Evolutionary conservation across 2,329 filamentous ascomycete species (phyloP), one percentile per base, ranked within the genome.

Genomic region (Leptographium flavum): DNA sequence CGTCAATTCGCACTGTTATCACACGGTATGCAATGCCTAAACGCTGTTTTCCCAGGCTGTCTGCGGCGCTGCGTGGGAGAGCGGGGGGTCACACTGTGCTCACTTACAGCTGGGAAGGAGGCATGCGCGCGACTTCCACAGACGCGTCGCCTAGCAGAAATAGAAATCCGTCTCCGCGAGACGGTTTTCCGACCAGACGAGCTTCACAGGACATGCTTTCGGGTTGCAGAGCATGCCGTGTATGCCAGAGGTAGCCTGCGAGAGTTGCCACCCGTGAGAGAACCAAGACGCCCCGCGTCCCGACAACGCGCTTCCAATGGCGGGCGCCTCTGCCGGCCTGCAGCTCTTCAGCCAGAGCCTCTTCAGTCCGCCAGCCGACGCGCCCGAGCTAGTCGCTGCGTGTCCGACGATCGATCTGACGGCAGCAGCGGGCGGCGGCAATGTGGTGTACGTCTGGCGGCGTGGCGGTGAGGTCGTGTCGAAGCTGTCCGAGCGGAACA

Each of bases 341-440:
- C 52, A 64, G 51, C 65, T 72, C 39, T 60, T 73, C 51, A 73
- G 73, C 61, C 70, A 79, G 57, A 77, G 74, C 53, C 65, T 67
- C 52, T 69, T 81, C 49, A 67, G 73, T 42, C 52, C 54, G 10
- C 63, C 70, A 39, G 68, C 69, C 22, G 69, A 77, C 21, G 68
- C 74, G 32, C 64, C 69, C 31, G 66, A 69, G 39, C 72, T 82
- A 42, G 69, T 90, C 30, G 72, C 79, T 23, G 86, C 83, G 61
- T 94, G 87, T 61, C 86, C 88, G 15, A 82, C 80, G 9, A 84
- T 94, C 67, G 86, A 95, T 62, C 70, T 96, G 39, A 71, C 83
- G n/a, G 80, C 81, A 5, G 70, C 87, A 13, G 83, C 83, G 13
- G 75, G 72, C n/a, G 69, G 72, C 15, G 74, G 79, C 49, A 77